A percentile compares a stretch with the other conserved stretches of the same genome.
These are phyloP conservation scores for Byssothecium circinans DNA, from an alignment of 2,329 filamentous ascomycete species.

Conservation along the genomic window DNA sequence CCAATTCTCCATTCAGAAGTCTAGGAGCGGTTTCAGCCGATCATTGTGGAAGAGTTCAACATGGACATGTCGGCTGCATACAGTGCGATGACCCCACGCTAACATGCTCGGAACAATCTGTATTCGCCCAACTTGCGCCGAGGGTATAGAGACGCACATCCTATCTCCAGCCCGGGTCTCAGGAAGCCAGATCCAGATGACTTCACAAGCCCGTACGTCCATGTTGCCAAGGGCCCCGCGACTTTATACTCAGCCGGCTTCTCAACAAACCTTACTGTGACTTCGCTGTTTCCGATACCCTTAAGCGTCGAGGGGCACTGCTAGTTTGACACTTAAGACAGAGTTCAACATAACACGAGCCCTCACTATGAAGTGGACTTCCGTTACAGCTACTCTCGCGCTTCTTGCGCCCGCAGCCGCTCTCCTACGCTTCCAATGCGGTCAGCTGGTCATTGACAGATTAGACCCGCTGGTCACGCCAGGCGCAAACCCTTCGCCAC, in stretches of 20 bases:
- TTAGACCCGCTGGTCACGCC: constrained; percentile 30
- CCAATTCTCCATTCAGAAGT: not conserved
- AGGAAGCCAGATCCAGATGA: not conserved
- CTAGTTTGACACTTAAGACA: not conserved
- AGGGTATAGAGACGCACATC: not conserved
- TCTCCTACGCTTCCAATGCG: constrained; percentile 28
- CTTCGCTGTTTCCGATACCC: not conserved
- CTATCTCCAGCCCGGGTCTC: not conserved
- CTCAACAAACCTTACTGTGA: not conserved
- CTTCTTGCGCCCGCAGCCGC: constrained; percentile 22
- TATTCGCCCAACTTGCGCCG: not conserved
- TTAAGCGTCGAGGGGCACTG: not conserved
- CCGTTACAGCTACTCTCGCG: constrained; percentile 7
- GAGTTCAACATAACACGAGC: not conserved
- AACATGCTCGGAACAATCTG: not conserved
- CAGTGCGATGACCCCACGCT: not conserved
- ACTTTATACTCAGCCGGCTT: not conserved
- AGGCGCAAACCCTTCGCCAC: constrained; percentile 24
- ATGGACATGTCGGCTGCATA: no score
- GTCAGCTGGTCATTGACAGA: constrained; percentile 26
- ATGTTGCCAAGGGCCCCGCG: not conserved
- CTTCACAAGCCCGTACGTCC: no score
- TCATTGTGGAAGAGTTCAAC: no score
- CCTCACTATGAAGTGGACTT: constrained; percentile 22
- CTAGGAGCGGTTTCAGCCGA: no score